Evolutionary conservation across 1,284 basidiomycete species (phyloP), one percentile per base, ranked within the genome.

Genomic region (Cerrena zonata): DNA sequence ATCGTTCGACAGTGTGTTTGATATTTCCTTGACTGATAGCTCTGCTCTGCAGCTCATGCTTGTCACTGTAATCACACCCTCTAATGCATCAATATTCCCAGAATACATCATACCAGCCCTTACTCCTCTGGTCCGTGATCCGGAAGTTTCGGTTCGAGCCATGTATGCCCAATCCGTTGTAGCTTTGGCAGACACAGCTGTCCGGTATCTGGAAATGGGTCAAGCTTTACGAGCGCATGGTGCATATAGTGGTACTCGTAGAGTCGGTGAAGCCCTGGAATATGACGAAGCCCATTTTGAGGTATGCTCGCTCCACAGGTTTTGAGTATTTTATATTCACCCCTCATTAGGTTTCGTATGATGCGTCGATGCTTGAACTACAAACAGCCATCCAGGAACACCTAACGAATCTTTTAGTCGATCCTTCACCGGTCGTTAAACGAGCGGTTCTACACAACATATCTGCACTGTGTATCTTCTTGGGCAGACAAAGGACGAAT

Each of bases 31-130:
- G 26, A 15, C 3, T 36, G n/a, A n/a, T 34, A 40, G 46, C 21
- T 24, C n/a, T 25, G 39, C 19, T 27, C 26, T 37, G 54, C 50
- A 94, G 92, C 73, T 95, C 47, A 86, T 91, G 71, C 76, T 89
- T 13, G 89, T 97, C 12, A 81, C 82, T 1, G 86, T 88, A 1
- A 91, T 99, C 52, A 93, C 93, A 0, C 90, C 92, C 0, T 91
- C 91, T 0, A 97, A 98, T 61, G 84, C 76, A 57, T 76, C 84
- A 44, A 88, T 97, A 22, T 91, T 98, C 61, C 87, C 92, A 0
- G 95, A 98, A 67, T 99, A 98, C 67, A 86, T 99, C 53, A 81
- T 99, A 24, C 95, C 94, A 1, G 92, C 95, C 61, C 81, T 94
- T 58, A 79, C 82, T 26, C 84, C 91, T 56, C 76, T 99, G 4